Evolutionary conservation across 176 grass and related monocot genomes (phyloP).

Genomic region (Oryza meyeriana): DNA sequence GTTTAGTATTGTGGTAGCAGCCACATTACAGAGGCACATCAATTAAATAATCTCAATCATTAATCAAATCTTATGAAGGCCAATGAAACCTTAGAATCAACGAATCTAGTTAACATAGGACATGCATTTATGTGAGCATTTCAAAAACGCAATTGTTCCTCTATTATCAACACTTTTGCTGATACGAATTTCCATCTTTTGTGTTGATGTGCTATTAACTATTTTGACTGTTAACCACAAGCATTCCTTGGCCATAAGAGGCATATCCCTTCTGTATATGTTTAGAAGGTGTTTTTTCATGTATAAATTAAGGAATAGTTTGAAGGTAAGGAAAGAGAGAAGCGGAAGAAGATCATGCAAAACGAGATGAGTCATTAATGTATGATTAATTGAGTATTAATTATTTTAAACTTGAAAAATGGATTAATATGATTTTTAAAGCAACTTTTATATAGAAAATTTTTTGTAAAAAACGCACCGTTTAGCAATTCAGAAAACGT

Average conservation of each 20-base stretch:
- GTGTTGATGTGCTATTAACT: background rate
- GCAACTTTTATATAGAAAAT: no score
- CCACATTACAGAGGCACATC: background rate
- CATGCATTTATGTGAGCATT: background rate
- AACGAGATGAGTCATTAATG: no score
- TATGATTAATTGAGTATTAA: no score
- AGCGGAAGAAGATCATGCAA: no score
- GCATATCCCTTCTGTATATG: background rate
- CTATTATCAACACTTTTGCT: background rate
- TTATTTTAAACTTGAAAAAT: no score
- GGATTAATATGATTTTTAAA: no score
- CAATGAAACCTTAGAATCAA: slow-evolving; percentile 28
- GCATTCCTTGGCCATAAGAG: background rate
- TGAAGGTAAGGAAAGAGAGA: no score
- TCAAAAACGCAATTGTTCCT: background rate
- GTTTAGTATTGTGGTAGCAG: slow-evolving; percentile 3
- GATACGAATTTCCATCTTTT: background rate
- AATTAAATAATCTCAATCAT: slow-evolving; percentile 11
- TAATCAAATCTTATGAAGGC: slow-evolving; percentile 24
- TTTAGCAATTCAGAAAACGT: no score
- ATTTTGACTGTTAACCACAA: background rate
- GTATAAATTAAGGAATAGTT: background rate
- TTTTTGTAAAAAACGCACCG: no score
- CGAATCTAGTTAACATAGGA: background rate
- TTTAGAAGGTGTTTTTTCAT: background rate